Base-by-base conservation (phyloP, 352 stramenopile species). In the Globisporangium nodosum region DNA sequence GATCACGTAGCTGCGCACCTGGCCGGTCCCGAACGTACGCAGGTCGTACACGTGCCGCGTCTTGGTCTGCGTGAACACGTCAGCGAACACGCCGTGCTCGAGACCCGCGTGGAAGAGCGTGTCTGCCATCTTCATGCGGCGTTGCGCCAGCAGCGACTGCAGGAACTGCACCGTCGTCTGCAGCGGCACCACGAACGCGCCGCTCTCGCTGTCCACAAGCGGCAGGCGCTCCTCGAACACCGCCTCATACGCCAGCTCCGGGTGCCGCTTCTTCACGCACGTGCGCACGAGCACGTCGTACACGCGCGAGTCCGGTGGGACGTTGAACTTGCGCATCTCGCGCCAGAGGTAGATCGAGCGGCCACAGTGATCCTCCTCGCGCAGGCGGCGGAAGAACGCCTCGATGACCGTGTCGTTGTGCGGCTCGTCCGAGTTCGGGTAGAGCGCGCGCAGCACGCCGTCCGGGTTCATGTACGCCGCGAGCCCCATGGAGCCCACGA, bases 381-480 rank as follows among this genome's bases (percentile, higher is more conserved):
- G 73, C 47, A 94, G 73, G 11, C 85, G 82, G 0, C 82, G 79
- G 60, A 92, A 92, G 61, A 94, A 91, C 13, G 85, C 85, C 24
- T 89, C 78, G 35, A 92, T 88, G 33, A 94, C 56, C 5, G 70
- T 73, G 50, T 89, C 81, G 35, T 77, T 68, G 30, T 71, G 71
- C 15, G 81, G 79, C 49, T 94, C 83, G 56, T 90, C 79, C 20
- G 70, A 68, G 59, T 92, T 92, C 3, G 85, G 85, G 46, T 92
- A 94, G 35, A 94, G 74, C 24, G 85, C 68, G 18, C 82, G 82
- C 52, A 87, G 78, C 40, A 90, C 85, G 12, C 82, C 85, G 57
- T 92, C 77, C 13, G 85, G 85, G 58, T 93, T 88, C 76, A 92
- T 88, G 73, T 92, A 92, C 27, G 85, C 75, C 16, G 82, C 85